These are phyloP conservation scores for Cornus controversa DNA, from an alignment of 148 eudicot species.

Conservation along the genomic window DNA sequence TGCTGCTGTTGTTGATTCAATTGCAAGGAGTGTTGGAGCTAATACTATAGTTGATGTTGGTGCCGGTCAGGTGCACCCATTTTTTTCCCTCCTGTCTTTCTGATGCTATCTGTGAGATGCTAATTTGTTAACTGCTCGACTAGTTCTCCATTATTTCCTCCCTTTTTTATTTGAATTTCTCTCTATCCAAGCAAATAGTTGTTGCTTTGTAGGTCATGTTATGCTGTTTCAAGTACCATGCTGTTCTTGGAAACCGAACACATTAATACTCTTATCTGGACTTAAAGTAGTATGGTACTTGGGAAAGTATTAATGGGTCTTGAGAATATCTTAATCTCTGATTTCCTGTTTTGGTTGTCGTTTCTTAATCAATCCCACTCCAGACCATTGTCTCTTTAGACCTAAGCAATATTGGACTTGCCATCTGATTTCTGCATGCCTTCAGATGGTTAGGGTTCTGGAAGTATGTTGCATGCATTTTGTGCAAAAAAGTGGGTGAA, in stretches of 20 bases:
- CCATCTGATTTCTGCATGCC: too few relatives aligned
- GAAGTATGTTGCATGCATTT: too few relatives aligned
- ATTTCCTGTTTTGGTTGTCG: too few relatives aligned
- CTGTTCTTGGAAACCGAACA: not conserved
- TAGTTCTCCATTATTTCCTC: not conserved
- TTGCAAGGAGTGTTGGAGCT: slow-evolving; percentile 53
- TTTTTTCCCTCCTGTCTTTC: slow-evolving; percentile 2
- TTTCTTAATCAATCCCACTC: too few relatives aligned
- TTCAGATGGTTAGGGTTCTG: too few relatives aligned
- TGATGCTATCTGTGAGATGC: not conserved
- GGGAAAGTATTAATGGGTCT: too few relatives aligned
- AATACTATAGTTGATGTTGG: slow-evolving; percentile 80
- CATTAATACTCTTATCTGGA: not conserved
- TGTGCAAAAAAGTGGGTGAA: too few relatives aligned
- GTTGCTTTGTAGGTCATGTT: not conserved
- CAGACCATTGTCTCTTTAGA: too few relatives aligned
- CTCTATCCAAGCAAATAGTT: not conserved
- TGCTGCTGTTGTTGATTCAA: slow-evolving; percentile 59
- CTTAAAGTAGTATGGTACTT: not conserved
- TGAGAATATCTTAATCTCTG: too few relatives aligned
- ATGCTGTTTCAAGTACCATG: not conserved
- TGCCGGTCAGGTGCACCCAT: slow-evolving; percentile 77
- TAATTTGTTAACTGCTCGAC: not conserved
- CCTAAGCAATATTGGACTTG: too few relatives aligned
- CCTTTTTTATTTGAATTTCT: not conserved